Evolutionary conservation across 306 rosid species (phyloP), one percentile per base, ranked within the genome.

Genomic region (Canavalia gladiata): DNA sequence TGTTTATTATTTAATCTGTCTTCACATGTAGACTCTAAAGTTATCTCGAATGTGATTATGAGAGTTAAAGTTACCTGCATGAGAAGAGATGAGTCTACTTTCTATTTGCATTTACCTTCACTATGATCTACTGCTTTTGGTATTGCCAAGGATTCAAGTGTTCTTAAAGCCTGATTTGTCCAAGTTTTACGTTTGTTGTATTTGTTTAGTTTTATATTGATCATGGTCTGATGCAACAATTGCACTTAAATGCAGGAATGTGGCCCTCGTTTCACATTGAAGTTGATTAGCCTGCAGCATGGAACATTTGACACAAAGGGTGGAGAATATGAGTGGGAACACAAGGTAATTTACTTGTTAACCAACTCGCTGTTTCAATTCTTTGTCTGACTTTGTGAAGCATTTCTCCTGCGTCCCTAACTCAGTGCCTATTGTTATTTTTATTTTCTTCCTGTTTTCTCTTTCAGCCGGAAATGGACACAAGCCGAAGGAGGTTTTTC

Each of bases 401-500:
- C 68, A 73, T 59, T 54, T 51, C 33, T 33, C 50, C 6, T 39
- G 18, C 56, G n/a, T 49, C 18, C 37, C 73, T 85, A 43, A 42
- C 54, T 34, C 28, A 9, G 47, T 75, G 8, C 42, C 31, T 57
- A 0, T 25, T 34, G 63, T 31, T 66, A 58, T 43, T 68, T 18
- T 75, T 69, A 4, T 66, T 74, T 57, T 33, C 41, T 84, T n/a
- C 50, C n/a, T 34, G 18, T 29, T 18, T 49, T 25, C 30, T 69
- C 83, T 77, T 89, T 67, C 65, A 95, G 99, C 87, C 97, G 74
- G 98, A 95, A 86, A 95, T 95, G 98, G 99, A 95, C 87, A 95
- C 98, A 2, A 93, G 99, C 88, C 87, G 99, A 29, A 90, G 99
- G 87, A 93, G 99, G 83, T 95, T 95, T 83, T 95, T 95, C 91